Conservation (phyloP, 148 eudicot genomes). For the Rhododendron williamsianum region DNA sequence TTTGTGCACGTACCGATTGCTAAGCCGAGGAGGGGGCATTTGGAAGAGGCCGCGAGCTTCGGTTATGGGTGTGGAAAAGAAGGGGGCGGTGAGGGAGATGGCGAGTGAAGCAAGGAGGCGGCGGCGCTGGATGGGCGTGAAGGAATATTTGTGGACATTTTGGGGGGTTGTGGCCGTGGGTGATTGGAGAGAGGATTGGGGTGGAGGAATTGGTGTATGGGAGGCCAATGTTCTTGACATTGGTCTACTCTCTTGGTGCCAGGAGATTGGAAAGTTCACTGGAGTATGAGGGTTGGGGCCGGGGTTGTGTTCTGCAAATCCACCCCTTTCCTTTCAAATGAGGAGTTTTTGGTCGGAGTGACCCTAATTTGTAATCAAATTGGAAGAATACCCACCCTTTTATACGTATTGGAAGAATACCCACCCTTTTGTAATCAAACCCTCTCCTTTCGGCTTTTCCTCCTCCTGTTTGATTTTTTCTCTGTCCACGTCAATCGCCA, state of each 20-base stretch:
- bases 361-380: no score
- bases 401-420: no score
- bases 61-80: constrained; percentile 34
- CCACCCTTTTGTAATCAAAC: no score
- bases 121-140: constrained; percentile 44
- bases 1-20: constrained; percentile 46
- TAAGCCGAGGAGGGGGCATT: constrained; percentile 89
- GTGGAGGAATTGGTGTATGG: constrained; percentile 10
- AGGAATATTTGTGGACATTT: background rate
- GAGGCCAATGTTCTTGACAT: constrained; percentile 12
- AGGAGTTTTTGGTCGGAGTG: no score
- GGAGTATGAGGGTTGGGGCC: background rate
- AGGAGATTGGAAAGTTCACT: no score
- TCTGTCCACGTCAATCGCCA: no score
- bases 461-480: no score
- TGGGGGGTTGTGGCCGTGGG: constrained; percentile 14
- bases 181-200: constrained; percentile 5
- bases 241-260: background rate
- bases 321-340: no score
- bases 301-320: background rate
- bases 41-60: constrained; percentile 91
- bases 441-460: no score
- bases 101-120: constrained; percentile 52
- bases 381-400: no score
- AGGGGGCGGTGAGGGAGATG: constrained; percentile 40